phyloP scores from a whole-genome alignment of 2,329 filamentous ascomycete genomes.

The Aspergillus cejpii region DNA sequence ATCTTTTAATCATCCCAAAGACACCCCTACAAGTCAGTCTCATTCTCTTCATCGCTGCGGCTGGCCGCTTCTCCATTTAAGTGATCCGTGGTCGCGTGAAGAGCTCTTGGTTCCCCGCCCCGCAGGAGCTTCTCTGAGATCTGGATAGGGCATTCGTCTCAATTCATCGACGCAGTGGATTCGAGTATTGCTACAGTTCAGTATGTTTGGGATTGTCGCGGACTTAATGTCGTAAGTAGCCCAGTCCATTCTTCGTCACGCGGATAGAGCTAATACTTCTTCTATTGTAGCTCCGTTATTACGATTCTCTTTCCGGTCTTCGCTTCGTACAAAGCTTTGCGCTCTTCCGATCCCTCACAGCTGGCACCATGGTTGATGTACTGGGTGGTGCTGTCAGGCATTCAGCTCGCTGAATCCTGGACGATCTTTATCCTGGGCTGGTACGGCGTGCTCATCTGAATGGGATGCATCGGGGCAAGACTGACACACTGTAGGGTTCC shows the following conservation, averaged over 20 bases:
- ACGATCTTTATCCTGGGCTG: slow-evolving; percentile 79
- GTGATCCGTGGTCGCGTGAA: slow-evolving; percentile 13
- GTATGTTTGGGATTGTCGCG: slow-evolving; percentile 71
- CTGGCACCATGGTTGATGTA: slow-evolving; percentile 99
- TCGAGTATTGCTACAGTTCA: slow-evolving; percentile 12
- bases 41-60: slow-evolving; percentile 5
- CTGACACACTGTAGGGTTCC: slow-evolving; percentile 56
- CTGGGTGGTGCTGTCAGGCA: slow-evolving; percentile 85
- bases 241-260: background rate
- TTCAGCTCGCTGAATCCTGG: slow-evolving; percentile 78
- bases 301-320: slow-evolving; percentile 94
- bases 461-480: background rate
- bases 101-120: slow-evolving; percentile 13
- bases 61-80: slow-evolving; percentile 10
- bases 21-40: background rate
- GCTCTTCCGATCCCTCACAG: slow-evolving; percentile 80
- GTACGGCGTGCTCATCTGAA: slow-evolving; percentile 38
- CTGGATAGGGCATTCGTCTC: slow-evolving; percentile 1
- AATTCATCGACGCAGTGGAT: background rate
- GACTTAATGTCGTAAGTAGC: slow-evolving; percentile 66
- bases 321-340: slow-evolving; percentile 95
- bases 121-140: slow-evolving; percentile 2
- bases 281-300: slow-evolving; percentile 60
- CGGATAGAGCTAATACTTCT: background rate
- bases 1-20: background rate